Conservation (phyloP, 805 yeast species). For the Candida tallmaniae region DNA sequence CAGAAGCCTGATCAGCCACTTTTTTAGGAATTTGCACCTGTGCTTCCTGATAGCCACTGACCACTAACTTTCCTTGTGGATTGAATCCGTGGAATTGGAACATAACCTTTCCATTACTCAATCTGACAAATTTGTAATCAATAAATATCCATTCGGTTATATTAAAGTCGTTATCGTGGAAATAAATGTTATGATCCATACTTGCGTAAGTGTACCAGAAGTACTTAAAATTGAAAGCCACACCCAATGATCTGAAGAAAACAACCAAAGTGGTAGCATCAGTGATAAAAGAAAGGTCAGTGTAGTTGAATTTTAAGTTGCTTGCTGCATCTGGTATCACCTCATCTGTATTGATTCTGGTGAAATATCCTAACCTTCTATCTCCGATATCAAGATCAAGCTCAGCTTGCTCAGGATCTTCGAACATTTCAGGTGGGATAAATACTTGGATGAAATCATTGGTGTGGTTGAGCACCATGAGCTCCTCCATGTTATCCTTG, state of each 20-base stretch:
- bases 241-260: constrained; percentile 23
- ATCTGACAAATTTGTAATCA: constrained; percentile 27
- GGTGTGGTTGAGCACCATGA: constrained; percentile 21
- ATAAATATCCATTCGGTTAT: constrained; percentile 34
- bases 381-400: constrained; percentile 16
- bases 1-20: constrained; percentile 11
- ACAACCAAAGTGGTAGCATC: constrained; percentile 31
- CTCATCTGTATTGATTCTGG: constrained; percentile 24
- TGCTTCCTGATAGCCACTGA: constrained; percentile 32
- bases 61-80: constrained; percentile 26
- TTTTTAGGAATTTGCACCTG: constrained; percentile 14
- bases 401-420: constrained; percentile 11
- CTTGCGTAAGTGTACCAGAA: constrained; percentile 31
- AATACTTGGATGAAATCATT: constrained; percentile 13
- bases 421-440: constrained; percentile 13
- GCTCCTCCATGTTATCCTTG: constrained; percentile 15
- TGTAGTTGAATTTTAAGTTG: constrained; percentile 11
- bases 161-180: constrained; percentile 34
- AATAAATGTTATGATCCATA: constrained; percentile 33
- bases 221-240: constrained; percentile 15
- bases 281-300: constrained; percentile 14
- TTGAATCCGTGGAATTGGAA: constrained; percentile 24
- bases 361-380: constrained; percentile 27
- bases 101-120: constrained; percentile 32
- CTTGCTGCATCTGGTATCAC: constrained; percentile 22